These are phyloP conservation scores for Colletotrichum musae DNA, from an alignment of 2,329 filamentous ascomycete genomes.

Conservation along the genomic window DNA sequence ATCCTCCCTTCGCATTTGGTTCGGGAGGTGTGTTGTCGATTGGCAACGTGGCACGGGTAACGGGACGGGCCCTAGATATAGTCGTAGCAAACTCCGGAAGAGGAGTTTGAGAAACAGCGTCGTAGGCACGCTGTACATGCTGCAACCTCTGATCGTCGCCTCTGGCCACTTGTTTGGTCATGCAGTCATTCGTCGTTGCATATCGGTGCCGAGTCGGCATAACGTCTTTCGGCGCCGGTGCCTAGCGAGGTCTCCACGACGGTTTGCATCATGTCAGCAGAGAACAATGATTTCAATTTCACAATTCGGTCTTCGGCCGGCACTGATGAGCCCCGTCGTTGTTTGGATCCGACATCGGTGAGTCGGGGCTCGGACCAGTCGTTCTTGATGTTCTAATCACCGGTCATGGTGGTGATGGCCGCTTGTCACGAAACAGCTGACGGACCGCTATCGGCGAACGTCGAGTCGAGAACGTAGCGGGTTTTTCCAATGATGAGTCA, in stretches of 20 bases:
- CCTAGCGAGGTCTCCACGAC: neutral
- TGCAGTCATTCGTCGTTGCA: constrained; percentile 17
- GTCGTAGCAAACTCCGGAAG: neutral
- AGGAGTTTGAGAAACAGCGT: neutral
- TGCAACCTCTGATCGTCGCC: constrained; percentile 5
- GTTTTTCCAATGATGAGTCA: neutral
- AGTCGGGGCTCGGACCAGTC: neutral
- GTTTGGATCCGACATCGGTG: neutral
- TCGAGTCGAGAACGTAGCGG: neutral
- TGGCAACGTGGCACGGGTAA: neutral
- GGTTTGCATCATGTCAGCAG: constrained; percentile 2
- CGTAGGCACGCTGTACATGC: neutral
- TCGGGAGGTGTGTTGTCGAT: neutral
- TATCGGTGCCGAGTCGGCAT: constrained; percentile 37
- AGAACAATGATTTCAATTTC: neutral
- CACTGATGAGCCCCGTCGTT: neutral
- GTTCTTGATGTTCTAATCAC: constrained; percentile 1
- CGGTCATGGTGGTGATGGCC: neutral
- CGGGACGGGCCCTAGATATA: constrained; percentile 18
- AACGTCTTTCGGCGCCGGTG: neutral
- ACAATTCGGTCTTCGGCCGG: neutral
- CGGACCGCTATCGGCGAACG: constrained; percentile 21
- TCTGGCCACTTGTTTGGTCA: constrained; percentile 6
- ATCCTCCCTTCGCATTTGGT: neutral
- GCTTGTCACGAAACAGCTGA: neutral